Base-by-base conservation (phyloP, 2,329 filamentous ascomycete species). In the Aspergillus quadrilineatus region DNA sequence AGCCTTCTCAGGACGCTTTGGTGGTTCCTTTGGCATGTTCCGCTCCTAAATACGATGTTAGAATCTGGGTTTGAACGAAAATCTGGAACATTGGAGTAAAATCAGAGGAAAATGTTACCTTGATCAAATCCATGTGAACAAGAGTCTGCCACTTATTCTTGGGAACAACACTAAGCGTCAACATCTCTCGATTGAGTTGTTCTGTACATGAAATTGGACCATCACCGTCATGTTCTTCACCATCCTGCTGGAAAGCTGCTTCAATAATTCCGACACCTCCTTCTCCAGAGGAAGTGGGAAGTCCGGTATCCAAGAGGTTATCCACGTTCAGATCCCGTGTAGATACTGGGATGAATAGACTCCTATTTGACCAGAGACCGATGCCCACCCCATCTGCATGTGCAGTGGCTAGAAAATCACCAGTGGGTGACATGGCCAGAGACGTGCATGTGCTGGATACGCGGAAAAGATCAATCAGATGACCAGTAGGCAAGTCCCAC, bases 331-430 rank as follows among this genome's bases (percentile, higher is more conserved):
- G 89, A 65, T 94, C 90, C 17, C 89, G 82, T 1, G 92, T 95
- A 0, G 92, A 88, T 0, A 96, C 86, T 65, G 96, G 92, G 55
- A 87, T 89, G 79, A 96, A 99, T 1, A 97, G 80, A 0, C 89
- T 88, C 68, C 90, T 90, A 75, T 99, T 99, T 22, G 90, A 97
- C 93, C 94, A 99, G 47, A 99, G 85, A 64, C 90, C 88, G n/a
- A 99, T 88, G 10, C 94, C 94, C 1, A 96, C 83, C 61, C 88
- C 86, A 56, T 88, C 89, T 53, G 91, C 85, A 52, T 92, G 87
- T 0, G 92, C 89, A 3, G 92, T 94, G 3, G 94, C 94, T n/a
- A 99, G 82, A 66, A 92, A 97, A 68, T 99, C 94, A 12, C 93
- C 94, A 0, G 91, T 96, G 1, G 82, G 81, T 0, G 94, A 96